Evolutionary conservation across 306 rosid genomes (phyloP), one percentile per base, ranked within the genome.

Genomic region (Luffa aegyptiaca): DNA sequence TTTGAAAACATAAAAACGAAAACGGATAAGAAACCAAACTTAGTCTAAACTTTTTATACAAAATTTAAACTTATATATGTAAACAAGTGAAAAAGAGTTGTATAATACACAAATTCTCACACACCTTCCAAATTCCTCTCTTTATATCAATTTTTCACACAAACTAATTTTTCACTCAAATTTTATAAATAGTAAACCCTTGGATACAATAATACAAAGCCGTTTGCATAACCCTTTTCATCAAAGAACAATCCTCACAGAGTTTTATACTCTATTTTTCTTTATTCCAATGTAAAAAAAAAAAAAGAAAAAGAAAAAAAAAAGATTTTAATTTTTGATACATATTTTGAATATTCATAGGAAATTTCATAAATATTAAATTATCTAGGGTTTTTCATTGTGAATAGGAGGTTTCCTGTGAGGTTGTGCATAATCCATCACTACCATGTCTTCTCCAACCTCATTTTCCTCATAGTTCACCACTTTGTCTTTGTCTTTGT

Each of bases 391-490:
- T 64, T 84, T 88, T 77, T 83, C 79, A 69, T 95, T 95, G 86
- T 95, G 98, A 87, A 95, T 95, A 21, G 98, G 97, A 56, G 98
- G 97, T 71, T 90, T 95, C 52, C 90, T 79, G 73, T 92, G 98
- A 80, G 97, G 92, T 53, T 85, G 88, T 49, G 92, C 88, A 35
- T 87, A 87, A 74, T 94, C 98, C 97, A 92, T 94, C 72, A 86
- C 90, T 3, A 76, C 88, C 11, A 84, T 81, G 88, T 85, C 92
- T 44, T 90, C 93, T 48, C 62, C 41, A 36, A 74, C 74, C 18
- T 88, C 89, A 58, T 77, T 84, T 82, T 77, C 84, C 65, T 84
- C 83, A 16, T 83, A 78, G 35, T 82, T 82, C 52, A 77, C 52
- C 42, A 83, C 80, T 87, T 87, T 90, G 66, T 86, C 86, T 39